Base-by-base conservation (phyloP, 805 yeast genomes). In the Barnettozyma wickerhamii region DNA sequence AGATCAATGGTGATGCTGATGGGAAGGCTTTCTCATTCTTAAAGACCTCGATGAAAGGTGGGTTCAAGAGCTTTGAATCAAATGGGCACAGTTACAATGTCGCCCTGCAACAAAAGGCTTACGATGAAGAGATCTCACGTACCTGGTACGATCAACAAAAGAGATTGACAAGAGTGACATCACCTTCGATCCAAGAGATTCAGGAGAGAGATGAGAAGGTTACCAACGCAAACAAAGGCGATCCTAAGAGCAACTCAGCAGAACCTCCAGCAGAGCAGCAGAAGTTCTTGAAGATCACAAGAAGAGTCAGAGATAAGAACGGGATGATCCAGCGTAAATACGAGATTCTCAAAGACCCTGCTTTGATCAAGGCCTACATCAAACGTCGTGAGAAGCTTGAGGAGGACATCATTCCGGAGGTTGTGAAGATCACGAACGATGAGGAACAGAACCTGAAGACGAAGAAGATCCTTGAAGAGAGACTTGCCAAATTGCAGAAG, bases 11-110 rank as follows among this genome's bases (percentile, higher is more conserved):
- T 36, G 98, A 93, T 60, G 95, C 96, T 2, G 80, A 95, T 0
- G 95, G 95, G 19, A 78, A 85, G 48, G 93, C 95, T 0, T 85
- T 85, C 50, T 87, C 96, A 9, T 84, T 91, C 50, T 69, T 90
- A 52, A 75, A 90, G 49, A 85, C 96, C 0, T 87, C 97, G 0
- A 95, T 91, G 87, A 93, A 91, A 62, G 96, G 95, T 55, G 95
- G 96, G 2, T 91, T 91, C 62, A 65, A 65, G 38, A 51, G 58
- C 21, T 60, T 66, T 41, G 69, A 68, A 46, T 66, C 72, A 6
- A 74, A 75, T 24, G 79, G 84, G 0, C 91, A 84, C 60, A 79
- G 84, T 41, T 84, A 84, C 53, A 84, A 82, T 51, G 90, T 84
- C 33, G 88, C 91, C 0, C 63, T 77, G 47, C 98, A 91, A 61